Conservation (phyloP, 768 basidiomycete genomes). For the Cystofilobasidium ferigula region DNA sequence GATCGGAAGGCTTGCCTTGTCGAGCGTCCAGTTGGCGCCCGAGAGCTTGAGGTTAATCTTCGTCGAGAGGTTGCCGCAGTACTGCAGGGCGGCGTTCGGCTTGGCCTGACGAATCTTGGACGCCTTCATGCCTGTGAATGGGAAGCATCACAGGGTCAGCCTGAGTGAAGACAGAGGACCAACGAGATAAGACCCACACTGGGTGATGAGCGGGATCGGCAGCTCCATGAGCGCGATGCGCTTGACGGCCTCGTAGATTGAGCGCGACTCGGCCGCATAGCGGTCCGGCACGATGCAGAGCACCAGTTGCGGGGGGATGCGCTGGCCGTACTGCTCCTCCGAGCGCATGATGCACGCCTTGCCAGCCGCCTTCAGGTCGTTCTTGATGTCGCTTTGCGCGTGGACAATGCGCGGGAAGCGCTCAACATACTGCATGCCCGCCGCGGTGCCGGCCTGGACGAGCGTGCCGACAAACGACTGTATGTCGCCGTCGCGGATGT, state of each 20-base stretch:
- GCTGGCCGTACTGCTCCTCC: neutral
- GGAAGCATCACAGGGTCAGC: neutral
- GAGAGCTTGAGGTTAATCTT: neutral
- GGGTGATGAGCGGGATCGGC: neutral
- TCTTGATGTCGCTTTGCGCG: neutral
- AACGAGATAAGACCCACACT: neutral
- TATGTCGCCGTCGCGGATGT: neutral
- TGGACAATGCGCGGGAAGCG: neutral
- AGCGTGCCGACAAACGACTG: neutral
- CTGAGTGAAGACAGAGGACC: neutral
- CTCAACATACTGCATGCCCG: neutral
- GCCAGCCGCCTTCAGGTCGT: neutral
- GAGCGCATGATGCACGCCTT: neutral
- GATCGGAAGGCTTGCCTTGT: neutral
- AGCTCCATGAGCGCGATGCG: neutral
- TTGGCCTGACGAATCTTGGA: neutral
- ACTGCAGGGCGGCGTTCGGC: neutral
- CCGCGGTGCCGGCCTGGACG: neutral
- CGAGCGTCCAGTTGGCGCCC: neutral
- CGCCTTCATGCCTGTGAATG: neutral
- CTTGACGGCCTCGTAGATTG: neutral
- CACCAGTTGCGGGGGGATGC: neutral
- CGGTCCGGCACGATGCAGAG: neutral
- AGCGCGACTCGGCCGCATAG: neutral
- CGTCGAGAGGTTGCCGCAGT: neutral